Evolutionary conservation across 1,284 basidiomycete species (phyloP), one percentile per base, ranked within the genome.

Genomic region (Cutaneotrichosporon sp.): DNA sequence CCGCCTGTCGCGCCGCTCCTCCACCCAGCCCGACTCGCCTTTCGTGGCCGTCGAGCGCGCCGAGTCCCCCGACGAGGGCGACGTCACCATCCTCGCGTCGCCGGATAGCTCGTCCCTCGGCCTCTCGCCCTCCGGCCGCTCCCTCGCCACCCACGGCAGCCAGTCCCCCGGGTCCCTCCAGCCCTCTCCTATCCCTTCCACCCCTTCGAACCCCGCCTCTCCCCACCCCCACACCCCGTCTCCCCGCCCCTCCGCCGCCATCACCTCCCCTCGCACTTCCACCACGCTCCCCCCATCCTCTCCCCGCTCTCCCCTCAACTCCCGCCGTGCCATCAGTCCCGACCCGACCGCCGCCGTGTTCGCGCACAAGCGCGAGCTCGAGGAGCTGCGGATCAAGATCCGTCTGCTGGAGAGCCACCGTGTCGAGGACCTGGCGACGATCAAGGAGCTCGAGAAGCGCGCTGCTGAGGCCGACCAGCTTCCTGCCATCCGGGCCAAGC

Each of bases 351-450:
- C 42, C 0, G 58, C 64, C 13, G 58, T 63, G 3, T 75, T 73
- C 27, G 64, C 71, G 4, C 68, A 73, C 16, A 77, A 76, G 62
- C 66, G 75, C n/a, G 78, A 80, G 61, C 75, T 88, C 3, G 90
- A 92, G 78, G 92, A 95, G 76, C 82, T 94, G 53, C 87, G 89
- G 43, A 89, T 89, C 55, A 92, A 91, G 77, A 83, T 91, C 22
- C 86, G 91, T 31, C 86, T 95, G 4, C 81, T 97, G 24, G 95
- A 99, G 80, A 86, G 86, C 20, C 89, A 92, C 71, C 87, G 92
- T 16, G 85, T 87, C 1, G 94, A 97, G 65, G 95, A 97, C 72
- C 84, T 90, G 0, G 87, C 89, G 20, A 87, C 87, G 63, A 84
- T 97, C 29, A 86, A 90, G 57, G 87, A 90, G 72, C 85, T 97